A percentile compares a stretch with the other conserved stretches of the same genome.
Evolutionary conservation across 2,329 filamentous ascomycete species (phyloP).

Genomic region (Graphilbum sp.): DNA sequence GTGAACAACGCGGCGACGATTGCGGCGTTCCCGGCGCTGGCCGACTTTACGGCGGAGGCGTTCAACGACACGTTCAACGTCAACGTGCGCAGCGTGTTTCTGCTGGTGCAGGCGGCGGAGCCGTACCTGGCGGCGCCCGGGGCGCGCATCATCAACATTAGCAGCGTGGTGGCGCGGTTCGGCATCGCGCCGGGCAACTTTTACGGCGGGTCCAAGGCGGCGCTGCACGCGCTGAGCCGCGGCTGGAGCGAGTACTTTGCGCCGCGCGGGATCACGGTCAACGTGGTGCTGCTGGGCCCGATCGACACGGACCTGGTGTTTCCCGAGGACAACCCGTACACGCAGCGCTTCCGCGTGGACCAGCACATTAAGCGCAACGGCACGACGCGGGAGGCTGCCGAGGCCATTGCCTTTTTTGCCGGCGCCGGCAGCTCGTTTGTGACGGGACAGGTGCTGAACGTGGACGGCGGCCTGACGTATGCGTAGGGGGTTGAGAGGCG

Average conservation of each 20-base stretch:
- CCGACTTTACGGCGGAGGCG: conserved; percentile 4
- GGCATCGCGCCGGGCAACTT: conserved; percentile 4
- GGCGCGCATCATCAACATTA: conserved; percentile 9
- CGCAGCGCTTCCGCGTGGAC: conserved; percentile 6
- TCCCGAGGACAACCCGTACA: conserved; percentile 8
- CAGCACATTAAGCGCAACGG: conserved; percentile 12
- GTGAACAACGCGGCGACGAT: conserved; percentile 9
- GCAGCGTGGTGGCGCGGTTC: conserved; percentile 4
- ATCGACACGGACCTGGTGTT: conserved; percentile 9
- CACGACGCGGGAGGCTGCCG: conserved; percentile 9
- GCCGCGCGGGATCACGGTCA: conserved; percentile 8
- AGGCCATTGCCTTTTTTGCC: conserved; percentile 10
- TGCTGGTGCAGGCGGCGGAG: conserved; percentile 9
- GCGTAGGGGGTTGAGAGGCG: neutral
- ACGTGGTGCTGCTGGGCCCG: conserved; percentile 8
- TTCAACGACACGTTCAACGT: conserved; percentile 7
- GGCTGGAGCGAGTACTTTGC: conserved; percentile 10
- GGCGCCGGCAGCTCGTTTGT: conserved; percentile 10
- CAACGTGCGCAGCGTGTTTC: conserved; percentile 9
- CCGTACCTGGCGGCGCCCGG: conserved; percentile 4
- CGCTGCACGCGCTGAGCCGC: conserved; percentile 8
- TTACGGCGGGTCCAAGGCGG: conserved; percentile 9
- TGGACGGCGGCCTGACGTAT: conserved; percentile 10
- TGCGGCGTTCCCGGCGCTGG: conserved; percentile 1
- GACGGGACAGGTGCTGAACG: conserved; percentile 10